These are phyloP conservation scores for Trichoderma atrobrunneum DNA, from an alignment of 2,329 filamentous ascomycete genomes.

Conservation along the genomic window DNA sequence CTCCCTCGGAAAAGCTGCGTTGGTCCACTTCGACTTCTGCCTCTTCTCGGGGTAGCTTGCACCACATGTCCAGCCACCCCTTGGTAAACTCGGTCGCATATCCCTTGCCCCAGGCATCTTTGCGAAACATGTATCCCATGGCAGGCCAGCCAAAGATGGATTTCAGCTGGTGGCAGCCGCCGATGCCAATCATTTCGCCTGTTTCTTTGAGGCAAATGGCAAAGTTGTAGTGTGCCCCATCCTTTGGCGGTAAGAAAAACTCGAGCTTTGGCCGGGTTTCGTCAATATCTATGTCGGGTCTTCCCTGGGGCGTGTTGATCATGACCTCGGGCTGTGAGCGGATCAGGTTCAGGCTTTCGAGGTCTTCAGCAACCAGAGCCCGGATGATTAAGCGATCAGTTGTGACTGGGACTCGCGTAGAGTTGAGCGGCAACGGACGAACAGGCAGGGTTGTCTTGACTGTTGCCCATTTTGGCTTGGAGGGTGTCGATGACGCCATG, in stretches of 20 bases:
- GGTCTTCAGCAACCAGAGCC: neutral
- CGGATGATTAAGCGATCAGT: neutral
- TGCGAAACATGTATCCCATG: constrained; percentile 54
- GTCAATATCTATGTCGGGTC: neutral
- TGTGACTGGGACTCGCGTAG: neutral
- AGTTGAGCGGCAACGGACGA: neutral
- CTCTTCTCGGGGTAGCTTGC: constrained; percentile 44
- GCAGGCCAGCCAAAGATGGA: constrained; percentile 50
- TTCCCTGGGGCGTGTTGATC: neutral
- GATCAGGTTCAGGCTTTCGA: neutral
- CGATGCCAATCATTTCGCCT: constrained; percentile 5
- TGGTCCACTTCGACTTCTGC: constrained; percentile 41
- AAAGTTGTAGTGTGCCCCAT: neutral
- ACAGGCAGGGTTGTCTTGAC: neutral
- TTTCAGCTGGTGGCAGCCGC: neutral
- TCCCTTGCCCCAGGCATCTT: constrained; percentile 52
- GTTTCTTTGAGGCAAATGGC: neutral
- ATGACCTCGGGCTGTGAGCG: constrained; percentile 9
- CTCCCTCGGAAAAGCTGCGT: constrained; percentile 24
- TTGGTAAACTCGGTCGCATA: constrained; percentile 54
- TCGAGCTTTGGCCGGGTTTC: neutral
- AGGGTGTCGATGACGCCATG: neutral
- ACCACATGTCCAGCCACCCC: constrained; percentile 46
- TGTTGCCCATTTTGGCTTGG: neutral
- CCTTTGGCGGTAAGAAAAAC: neutral